Percentiles rank a stretch among this genome's conserved stretches.
phyloP scores from a whole-genome alignment of 495 filamentous ascomycete genomes.

The Penicillium subrubescens region DNA sequence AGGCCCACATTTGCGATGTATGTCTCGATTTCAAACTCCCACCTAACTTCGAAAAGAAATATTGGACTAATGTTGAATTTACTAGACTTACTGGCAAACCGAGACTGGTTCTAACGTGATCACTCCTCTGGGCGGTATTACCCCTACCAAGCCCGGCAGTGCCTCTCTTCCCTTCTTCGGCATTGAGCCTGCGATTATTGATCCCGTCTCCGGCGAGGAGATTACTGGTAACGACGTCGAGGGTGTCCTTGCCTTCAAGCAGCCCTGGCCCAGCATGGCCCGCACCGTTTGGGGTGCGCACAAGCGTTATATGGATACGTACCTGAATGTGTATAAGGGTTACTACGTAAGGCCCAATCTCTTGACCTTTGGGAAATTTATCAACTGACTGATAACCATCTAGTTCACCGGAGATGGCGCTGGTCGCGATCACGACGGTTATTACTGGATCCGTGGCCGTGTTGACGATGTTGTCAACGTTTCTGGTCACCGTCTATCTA shows the following conservation, averaged over 20 bases:
- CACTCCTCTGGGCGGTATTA: slow-evolving; percentile 58
- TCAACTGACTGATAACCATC: slow-evolving; percentile 31
- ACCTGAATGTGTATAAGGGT: slow-evolving; percentile 96
- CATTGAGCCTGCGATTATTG: slow-evolving; percentile 96
- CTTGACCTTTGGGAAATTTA: background rate
- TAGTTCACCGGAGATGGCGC: slow-evolving; percentile 99
- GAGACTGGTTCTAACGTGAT: slow-evolving; percentile 94
- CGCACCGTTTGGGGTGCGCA: slow-evolving; percentile 98
- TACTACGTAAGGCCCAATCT: slow-evolving; percentile 70
- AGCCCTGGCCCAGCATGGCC: slow-evolving; percentile 98
- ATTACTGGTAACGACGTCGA: slow-evolving; percentile 96
- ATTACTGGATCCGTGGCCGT: slow-evolving; percentile 99
- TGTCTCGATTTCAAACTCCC: slow-evolving; percentile 38
- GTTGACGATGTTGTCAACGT: slow-evolving; percentile 99
- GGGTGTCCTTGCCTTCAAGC: slow-evolving; percentile 96
- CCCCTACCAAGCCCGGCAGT: slow-evolving; percentile 59
- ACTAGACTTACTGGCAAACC: slow-evolving; percentile 99
- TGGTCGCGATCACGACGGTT: slow-evolving; percentile 95
- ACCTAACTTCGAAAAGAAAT: background rate
- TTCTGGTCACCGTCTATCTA: slow-evolving; percentile 91
- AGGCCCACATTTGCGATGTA: slow-evolving; percentile 93
- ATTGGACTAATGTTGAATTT: background rate
- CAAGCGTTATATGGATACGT: slow-evolving; percentile 98
- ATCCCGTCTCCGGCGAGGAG: slow-evolving; percentile 93
- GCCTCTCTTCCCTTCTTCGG: slow-evolving; percentile 82